phyloP scores from a whole-genome alignment of 2,329 filamentous ascomycete species.

The Albifimbria verrucaria region DNA sequence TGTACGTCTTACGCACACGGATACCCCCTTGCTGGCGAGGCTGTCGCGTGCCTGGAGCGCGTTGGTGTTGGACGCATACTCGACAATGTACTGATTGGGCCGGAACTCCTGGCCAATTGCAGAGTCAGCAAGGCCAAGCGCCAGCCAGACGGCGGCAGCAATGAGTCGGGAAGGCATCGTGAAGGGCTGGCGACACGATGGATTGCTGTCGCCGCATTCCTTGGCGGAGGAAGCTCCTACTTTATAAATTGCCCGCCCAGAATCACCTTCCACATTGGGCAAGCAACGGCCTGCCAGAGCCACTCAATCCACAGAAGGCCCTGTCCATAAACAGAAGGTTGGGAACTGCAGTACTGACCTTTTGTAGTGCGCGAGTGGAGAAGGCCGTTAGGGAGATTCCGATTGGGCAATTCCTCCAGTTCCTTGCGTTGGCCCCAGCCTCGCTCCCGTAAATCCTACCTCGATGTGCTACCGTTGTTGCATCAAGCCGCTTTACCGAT shows the following conservation, averaged over 20 bases:
- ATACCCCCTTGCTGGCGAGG: slow-evolving; percentile 3
- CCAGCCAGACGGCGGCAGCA: slow-evolving; percentile 4
- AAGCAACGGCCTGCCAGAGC: neutral
- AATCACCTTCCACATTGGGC: neutral
- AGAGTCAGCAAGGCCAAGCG: slow-evolving; percentile 1
- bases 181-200: neutral
- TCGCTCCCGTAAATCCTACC: too few species aligned
- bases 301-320: neutral
- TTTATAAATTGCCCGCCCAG: neutral
- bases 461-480: too few species aligned
- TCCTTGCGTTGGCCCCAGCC: too few species aligned
- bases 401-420: neutral
- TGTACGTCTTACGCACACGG: slow-evolving; percentile 6
- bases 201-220: neutral
- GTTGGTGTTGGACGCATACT: slow-evolving; percentile 4
- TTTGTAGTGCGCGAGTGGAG: neutral
- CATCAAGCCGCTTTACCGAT: too few species aligned
- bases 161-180: neutral
- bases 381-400: neutral
- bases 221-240: neutral
- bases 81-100: slow-evolving; percentile 5
- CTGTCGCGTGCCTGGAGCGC: neutral
- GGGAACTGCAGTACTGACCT: neutral
- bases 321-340: neutral
- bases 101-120: slow-evolving; percentile 2